A percentile compares a stretch with the other conserved stretches of the same genome.
These are phyloP conservation scores for Ustilago cynodontis DNA, from an alignment of 1,284 basidiomycete species.

Conservation along the genomic window DNA sequence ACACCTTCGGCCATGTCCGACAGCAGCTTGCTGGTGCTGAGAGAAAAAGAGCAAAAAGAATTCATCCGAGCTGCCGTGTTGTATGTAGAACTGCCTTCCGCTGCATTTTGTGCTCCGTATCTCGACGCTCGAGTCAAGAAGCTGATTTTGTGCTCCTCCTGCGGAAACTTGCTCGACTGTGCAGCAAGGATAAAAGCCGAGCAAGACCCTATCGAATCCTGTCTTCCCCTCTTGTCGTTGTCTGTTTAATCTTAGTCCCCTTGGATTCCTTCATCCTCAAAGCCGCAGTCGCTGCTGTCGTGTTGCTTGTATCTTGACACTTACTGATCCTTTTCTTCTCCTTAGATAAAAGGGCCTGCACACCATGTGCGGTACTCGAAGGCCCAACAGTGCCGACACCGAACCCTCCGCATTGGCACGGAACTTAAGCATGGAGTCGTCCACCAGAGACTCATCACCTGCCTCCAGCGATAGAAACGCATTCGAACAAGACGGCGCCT, in stretches of 20 bases:
- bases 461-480: conserved; percentile 41
- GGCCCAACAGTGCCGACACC: conserved; percentile 29
- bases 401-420: conserved; percentile 33
- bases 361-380: conserved; percentile 41
- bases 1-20: conserved; percentile 33
- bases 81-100: neutral
- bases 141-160: neutral
- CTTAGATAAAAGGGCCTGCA: conserved; percentile 1
- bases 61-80: neutral
- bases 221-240: conserved; percentile 11
- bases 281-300: conserved; percentile 1
- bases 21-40: neutral
- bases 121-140: neutral
- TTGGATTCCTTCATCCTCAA: neutral
- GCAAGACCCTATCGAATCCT: neutral
- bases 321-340: conserved; percentile 1
- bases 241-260: conserved; percentile 24
- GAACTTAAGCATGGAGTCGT: conserved; percentile 26
- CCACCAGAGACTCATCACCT: conserved; percentile 41
- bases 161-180: neutral
- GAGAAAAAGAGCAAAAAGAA: neutral
- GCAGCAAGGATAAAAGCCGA: conserved; percentile 8
- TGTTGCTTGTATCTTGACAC: neutral
- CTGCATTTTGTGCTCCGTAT: neutral
- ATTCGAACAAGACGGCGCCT: conserved; percentile 31